phyloP scores from a whole-genome alignment of 805 yeast genomes.

The Wickerhamomyces sydowiorum region DNA sequence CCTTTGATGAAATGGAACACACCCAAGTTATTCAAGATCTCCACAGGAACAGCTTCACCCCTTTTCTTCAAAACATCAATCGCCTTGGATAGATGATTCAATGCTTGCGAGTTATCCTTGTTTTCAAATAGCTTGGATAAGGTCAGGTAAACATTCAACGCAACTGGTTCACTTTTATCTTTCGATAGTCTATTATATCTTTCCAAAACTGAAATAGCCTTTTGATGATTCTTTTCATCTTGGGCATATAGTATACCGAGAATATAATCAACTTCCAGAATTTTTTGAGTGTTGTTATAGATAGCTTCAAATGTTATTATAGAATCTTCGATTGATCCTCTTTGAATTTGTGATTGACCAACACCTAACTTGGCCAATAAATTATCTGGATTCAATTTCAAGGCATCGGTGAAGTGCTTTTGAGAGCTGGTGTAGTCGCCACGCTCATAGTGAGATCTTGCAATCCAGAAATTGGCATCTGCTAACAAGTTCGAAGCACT shows the following conservation, averaged over 20 bases:
- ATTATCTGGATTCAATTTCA: constrained; percentile 57
- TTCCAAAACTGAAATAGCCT: constrained; percentile 62
- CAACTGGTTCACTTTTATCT: constrained; percentile 53
- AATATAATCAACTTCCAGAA: constrained; percentile 68
- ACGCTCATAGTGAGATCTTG: constrained; percentile 61
- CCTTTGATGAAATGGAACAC: constrained; percentile 70
- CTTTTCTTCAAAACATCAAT: constrained; percentile 38
- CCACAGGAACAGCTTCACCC: constrained; percentile 38
- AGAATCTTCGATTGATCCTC: constrained; percentile 77
- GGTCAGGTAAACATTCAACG: constrained; percentile 58
- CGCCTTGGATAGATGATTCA: constrained; percentile 57
- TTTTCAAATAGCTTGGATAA: constrained; percentile 68
- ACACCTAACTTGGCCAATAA: constrained; percentile 72
- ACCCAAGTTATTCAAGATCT: constrained; percentile 77
- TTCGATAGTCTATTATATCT: constrained; percentile 60
- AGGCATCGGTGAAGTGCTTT: constrained; percentile 64
- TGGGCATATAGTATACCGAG: constrained; percentile 68
- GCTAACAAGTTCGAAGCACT: constrained; percentile 39
- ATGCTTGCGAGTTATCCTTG: constrained; percentile 60
- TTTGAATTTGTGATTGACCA: constrained; percentile 76
- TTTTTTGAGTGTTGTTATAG: constrained; percentile 57
- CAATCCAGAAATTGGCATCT: constrained; percentile 81
- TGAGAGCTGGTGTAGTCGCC: constrained; percentile 67
- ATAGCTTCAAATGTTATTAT: constrained; percentile 76
- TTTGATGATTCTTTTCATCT: constrained; percentile 26